Base-by-base conservation (phyloP, 176 grass and related monocot species). In the Aegilops longissima region DNA sequence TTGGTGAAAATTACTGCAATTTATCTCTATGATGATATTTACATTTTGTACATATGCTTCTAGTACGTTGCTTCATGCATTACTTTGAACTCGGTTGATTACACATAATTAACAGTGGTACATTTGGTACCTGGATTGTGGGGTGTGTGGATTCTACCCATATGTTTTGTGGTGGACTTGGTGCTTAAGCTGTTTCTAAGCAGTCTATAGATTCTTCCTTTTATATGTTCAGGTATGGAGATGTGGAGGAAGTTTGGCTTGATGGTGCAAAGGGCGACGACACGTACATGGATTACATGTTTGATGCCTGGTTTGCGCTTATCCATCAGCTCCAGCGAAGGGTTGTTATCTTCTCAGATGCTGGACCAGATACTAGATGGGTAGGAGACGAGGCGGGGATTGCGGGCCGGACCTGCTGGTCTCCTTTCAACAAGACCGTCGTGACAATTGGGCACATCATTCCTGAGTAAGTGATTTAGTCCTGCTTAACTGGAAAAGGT, bases 291-390 rank as follows among this genome's bases (percentile, higher is more conserved):
- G 30, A 93, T 35, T 96, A 98, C 70, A 86, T 91, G 81, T 98
- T 98, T 77, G 85, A 93, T 38, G 45, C 56, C 71, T 98, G 96
- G 96, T 96, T 96, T 91, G 84, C 89, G 56, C 81, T 96, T 38
- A 93, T 98, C 82, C 96, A 94, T 91, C 96, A 98, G 88, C 88
- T 98, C 52, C 96, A 96, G 66, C 82, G 70, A 77, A 85, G 66
- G 44, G 93, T 82, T 30, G 87, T 91, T 66, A 96, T 98, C 56
- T 98, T 98, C 86, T 98, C 96, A 78, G 93, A 98, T 76, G 96
- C 80, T 76, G 96, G 96, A 39, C 94, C 94, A 3, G 93, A 98
- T 73, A 81, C 69, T 79, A 92, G 96, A 88, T 98, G 96, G 96
- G 84, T 98, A 14, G 96, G 96, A 61, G 76, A 98, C 20, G 96